Conservation (phyloP, 495 filamentous ascomycete species). For the Penicillium pancosmium region DNA sequence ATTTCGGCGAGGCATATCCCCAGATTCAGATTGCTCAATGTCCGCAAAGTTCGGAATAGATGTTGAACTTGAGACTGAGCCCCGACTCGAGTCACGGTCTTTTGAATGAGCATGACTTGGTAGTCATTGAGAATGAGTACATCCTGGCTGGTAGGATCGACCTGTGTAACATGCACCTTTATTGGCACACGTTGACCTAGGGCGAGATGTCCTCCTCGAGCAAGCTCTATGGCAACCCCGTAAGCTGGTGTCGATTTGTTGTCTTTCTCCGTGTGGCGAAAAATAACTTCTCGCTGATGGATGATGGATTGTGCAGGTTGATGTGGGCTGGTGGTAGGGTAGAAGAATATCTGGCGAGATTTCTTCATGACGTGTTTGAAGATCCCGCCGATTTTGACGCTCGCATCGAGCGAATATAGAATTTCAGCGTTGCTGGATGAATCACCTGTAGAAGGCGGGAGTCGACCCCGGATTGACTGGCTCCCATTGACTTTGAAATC, state of each 20-base stretch:
- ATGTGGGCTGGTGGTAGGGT: not conserved
- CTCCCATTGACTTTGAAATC: not conserved
- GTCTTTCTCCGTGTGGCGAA: not conserved
- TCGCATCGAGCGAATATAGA: not conserved
- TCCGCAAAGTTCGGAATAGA: conserved; percentile 1
- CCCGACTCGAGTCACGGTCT: not conserved
- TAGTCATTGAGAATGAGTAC: not conserved
- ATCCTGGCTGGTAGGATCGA: not conserved
- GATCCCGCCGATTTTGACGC: not conserved
- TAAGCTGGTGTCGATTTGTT: not conserved
- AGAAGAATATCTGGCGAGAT: not conserved
- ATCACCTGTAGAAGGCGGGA: not conserved
- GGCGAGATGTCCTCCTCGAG: not conserved
- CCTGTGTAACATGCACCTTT: not conserved
- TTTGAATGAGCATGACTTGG: not conserved
- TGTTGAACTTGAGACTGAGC: not conserved
- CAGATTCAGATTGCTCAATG: not conserved
- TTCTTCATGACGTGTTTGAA: not conserved
- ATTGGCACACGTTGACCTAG: not conserved
- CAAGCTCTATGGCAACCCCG: not conserved
- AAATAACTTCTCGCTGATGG: not conserved
- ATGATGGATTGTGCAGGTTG: not conserved
- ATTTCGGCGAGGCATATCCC: not conserved
- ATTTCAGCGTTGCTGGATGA: not conserved
- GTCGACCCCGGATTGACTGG: not conserved